phyloP scores from a whole-genome alignment of 2,329 filamentous ascomycete species.

The Diaporthe destruens region DNA sequence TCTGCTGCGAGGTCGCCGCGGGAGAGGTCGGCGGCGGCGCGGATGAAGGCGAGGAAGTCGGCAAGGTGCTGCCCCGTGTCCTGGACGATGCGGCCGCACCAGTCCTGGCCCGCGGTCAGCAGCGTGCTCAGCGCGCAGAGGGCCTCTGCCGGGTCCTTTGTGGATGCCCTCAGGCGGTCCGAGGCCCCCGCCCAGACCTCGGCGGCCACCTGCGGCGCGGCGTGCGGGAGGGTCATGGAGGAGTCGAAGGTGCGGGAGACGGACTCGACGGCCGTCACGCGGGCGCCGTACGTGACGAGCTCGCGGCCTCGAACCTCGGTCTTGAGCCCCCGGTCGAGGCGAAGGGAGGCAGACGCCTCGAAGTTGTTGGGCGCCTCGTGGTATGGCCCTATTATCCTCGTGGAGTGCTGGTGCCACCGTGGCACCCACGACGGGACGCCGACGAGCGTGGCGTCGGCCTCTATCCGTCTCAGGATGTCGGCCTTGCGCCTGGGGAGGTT shows the following conservation, averaged over 20 bases:
- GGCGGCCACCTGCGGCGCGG: background rate
- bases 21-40: background rate
- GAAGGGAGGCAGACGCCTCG: background rate
- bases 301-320: background rate
- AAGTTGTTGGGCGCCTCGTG: background rate
- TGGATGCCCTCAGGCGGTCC: background rate
- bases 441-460: background rate
- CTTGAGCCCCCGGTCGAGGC: background rate
- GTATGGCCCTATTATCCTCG: background rate
- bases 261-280: background rate
- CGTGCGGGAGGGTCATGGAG: background rate
- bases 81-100: background rate
- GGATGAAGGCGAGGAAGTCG: background rate
- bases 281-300: background rate
- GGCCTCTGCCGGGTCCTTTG: background rate
- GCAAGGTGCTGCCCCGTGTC: conserved; percentile 3
- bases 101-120: background rate
- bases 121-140: background rate
- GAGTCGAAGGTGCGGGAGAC: background rate
- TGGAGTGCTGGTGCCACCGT: background rate
- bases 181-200: background rate
- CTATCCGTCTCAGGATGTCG: background rate
- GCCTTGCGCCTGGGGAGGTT: too few relatives aligned
- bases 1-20: too few relatives aligned
- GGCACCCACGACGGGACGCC: background rate